These are phyloP conservation scores for Chrysanthemum lavandulifolium DNA, from an alignment of 129 eudicot species.

Conservation along the genomic window DNA sequence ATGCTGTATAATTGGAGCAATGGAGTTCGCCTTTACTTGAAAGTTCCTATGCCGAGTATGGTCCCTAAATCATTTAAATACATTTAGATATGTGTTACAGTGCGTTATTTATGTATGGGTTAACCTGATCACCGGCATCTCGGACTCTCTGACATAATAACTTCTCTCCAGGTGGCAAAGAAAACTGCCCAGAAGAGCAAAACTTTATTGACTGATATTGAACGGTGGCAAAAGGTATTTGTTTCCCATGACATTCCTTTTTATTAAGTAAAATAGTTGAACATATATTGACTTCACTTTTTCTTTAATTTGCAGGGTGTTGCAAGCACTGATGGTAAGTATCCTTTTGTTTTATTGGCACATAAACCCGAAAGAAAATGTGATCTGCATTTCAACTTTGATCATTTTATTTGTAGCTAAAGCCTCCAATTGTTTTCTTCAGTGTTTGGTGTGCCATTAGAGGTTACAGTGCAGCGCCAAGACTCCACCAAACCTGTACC, in stretches of 20 bases:
- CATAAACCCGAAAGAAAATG: background rate
- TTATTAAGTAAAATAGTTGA: slow-evolving; percentile 1
- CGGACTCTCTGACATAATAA: slow-evolving; percentile 19
- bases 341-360: slow-evolving; percentile 6
- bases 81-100: background rate
- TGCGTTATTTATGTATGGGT: background rate
- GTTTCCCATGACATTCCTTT: slow-evolving; percentile 4
- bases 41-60: too few species aligned
- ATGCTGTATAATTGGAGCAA: slow-evolving; percentile 6
- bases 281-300: slow-evolving; percentile 18
- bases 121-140: slow-evolving; percentile 21
- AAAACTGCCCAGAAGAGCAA: slow-evolving; percentile 93
- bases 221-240: slow-evolving; percentile 93
- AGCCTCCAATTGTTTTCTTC: slow-evolving; percentile 22
- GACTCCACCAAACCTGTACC: slow-evolving; percentile 75
- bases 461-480: slow-evolving; percentile 81
- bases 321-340: slow-evolving; percentile 94
- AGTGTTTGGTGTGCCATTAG: slow-evolving; percentile 92
- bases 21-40: slow-evolving; percentile 4
- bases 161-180: slow-evolving; percentile 73
- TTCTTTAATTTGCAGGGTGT: slow-evolving; percentile 67
- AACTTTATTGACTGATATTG: slow-evolving; percentile 77
- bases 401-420: slow-evolving; percentile 11
- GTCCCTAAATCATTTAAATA: too few species aligned
- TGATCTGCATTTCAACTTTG: too few species aligned